phyloP scores from a whole-genome alignment of 2,329 filamentous ascomycete genomes.

The Epichloe aotearoae region DNA sequence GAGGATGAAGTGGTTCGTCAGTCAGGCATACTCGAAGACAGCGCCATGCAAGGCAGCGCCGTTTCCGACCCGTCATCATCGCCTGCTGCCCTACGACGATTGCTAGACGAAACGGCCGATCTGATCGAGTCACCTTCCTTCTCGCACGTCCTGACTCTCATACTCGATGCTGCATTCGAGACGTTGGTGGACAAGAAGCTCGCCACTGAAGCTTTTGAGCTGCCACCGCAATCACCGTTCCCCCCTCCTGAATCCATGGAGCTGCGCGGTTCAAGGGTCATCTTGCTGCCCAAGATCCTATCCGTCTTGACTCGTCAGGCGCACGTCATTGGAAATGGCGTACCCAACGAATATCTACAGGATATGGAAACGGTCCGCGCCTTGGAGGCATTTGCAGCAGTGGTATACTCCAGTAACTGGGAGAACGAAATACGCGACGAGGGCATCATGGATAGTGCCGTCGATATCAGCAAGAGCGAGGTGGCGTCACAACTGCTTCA shows the following conservation, averaged over 20 bases:
- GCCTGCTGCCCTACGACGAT: conserved; percentile 54
- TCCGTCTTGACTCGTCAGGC: conserved; percentile 86
- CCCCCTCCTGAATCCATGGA: conserved; percentile 38
- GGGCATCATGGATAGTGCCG: conserved; percentile 24
- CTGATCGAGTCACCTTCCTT: conserved; percentile 91
- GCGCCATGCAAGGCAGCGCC: conserved; percentile 18
- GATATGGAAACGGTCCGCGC: conserved; percentile 66
- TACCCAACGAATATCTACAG: conserved; percentile 56
- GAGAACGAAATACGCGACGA: conserved; percentile 48
- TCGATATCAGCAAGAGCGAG: conserved; percentile 18
- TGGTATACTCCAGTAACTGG: conserved; percentile 81
- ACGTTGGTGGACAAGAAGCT: conserved; percentile 74
- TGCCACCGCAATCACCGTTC: conserved; percentile 19
- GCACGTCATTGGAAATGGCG: conserved; percentile 71
- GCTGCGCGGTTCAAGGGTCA: conserved; percentile 43
- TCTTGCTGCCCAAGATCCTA: conserved; percentile 71
- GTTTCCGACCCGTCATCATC: conserved; percentile 35
- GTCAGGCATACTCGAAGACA: conserved; percentile 59
- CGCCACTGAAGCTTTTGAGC: conserved; percentile 63
- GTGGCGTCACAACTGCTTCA: conserved; percentile 8
- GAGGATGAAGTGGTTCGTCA: conserved; percentile 77
- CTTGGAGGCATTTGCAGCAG: conserved; percentile 71
- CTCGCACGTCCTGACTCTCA: conserved; percentile 67
- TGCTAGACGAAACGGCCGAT: conserved; percentile 92
- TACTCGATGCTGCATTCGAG: conserved; percentile 81